Conservation (phyloP, 2,329 filamentous ascomycete genomes). For the Aphanocladium album region DNA sequence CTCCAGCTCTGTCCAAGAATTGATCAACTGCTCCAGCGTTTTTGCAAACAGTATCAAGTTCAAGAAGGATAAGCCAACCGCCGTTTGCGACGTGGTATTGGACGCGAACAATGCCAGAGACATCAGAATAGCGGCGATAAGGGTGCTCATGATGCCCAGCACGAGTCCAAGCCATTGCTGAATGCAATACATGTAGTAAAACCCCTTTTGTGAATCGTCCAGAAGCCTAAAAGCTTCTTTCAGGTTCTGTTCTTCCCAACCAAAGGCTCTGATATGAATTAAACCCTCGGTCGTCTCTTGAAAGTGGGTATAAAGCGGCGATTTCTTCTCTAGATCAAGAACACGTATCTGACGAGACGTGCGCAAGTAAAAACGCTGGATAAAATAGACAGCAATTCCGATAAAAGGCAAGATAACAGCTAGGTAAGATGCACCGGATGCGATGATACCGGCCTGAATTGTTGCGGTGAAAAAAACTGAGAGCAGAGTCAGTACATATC, state of each 20-base stretch:
- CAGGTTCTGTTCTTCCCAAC: conserved; percentile 31
- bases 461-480: background rate
- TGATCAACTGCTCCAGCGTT: background rate
- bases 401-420: conserved; percentile 23
- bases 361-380: conserved; percentile 28
- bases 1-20: background rate
- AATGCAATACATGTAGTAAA: conserved; percentile 47
- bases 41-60: background rate
- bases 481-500: no score
- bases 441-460: conserved; percentile 13
- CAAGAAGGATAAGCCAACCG: background rate
- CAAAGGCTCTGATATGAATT: conserved; percentile 46
- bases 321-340: conserved; percentile 29
- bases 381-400: conserved; percentile 20
- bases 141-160: background rate
- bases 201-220: conserved; percentile 46
- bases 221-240: conserved; percentile 29
- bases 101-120: background rate
- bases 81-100: background rate
- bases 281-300: conserved; percentile 40
- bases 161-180: conserved; percentile 43
- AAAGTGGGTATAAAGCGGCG: conserved; percentile 28
- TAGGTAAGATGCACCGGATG: conserved; percentile 23
- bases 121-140: background rate
- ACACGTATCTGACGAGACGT: conserved; percentile 28